These are phyloP conservation scores for Glomus cerebriforme DNA, from an alignment of 192 early-diverging fungal species.

Conservation along the genomic window DNA sequence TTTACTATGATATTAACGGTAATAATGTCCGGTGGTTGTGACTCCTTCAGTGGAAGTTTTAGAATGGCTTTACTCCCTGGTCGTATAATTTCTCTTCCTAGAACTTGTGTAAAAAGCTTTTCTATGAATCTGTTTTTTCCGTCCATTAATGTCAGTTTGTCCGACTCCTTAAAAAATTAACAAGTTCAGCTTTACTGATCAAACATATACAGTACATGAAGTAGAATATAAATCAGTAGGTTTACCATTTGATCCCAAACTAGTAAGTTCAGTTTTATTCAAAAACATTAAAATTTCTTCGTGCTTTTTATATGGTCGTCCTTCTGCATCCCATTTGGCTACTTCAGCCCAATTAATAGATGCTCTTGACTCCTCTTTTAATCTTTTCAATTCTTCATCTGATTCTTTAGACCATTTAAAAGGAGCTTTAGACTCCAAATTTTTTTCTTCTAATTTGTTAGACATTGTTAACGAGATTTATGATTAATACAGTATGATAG, in stretches of 20 bases:
- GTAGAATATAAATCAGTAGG: background rate
- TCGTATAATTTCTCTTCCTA: background rate
- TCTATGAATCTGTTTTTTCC: background rate
- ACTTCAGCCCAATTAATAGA: background rate
- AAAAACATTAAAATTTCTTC: background rate
- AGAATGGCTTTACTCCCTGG: background rate
- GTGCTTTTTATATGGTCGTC: background rate
- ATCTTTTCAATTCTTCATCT: background rate
- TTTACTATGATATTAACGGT: background rate
- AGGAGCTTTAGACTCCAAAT: no score
- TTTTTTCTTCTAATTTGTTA: no score
- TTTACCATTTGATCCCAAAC: background rate
- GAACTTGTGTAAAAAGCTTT: background rate
- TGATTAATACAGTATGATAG: no score
- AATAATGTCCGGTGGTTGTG: background rate
- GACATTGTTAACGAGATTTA: no score
- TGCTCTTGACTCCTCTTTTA: background rate
- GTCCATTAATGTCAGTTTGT: background rate
- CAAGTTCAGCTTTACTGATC: background rate
- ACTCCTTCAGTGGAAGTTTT: background rate
- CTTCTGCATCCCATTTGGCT: background rate
- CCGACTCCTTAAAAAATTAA: background rate
- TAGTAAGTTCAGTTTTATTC: background rate
- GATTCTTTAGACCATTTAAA: background rate
- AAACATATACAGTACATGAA: conserved; percentile 2